These are phyloP conservation scores for Solanum chacoense DNA, from an alignment of 305 asterid genomes.

Conservation along the genomic window DNA sequence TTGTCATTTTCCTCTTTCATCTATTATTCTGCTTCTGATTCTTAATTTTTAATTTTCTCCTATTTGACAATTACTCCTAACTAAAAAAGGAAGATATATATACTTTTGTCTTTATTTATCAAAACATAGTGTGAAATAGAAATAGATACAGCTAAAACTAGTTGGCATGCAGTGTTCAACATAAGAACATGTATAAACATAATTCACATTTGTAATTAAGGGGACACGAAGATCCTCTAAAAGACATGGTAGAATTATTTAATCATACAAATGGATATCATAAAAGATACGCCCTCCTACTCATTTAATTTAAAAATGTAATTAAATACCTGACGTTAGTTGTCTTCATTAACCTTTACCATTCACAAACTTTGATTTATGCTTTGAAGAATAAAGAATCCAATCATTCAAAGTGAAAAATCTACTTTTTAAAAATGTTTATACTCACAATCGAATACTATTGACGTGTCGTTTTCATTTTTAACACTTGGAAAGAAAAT, in stretches of 20 bases:
- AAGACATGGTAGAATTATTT: neutral
- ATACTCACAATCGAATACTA: neutral
- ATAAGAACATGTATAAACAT: neutral
- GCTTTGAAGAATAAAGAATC: neutral
- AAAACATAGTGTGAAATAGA: neutral
- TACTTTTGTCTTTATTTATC: neutral
- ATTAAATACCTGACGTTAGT: neutral
- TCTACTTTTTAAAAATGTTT: neutral
- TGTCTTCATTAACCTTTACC: neutral
- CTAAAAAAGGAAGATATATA: neutral
- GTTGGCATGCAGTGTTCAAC: neutral
- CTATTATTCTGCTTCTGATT: neutral
- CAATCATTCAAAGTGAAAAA: neutral
- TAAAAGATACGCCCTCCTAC: neutral
- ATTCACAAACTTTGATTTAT: neutral
- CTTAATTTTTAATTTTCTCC: neutral
- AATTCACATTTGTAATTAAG: neutral
- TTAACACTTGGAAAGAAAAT: neutral
- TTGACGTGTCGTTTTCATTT: neutral
- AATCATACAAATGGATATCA: neutral
- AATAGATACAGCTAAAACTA: neutral
- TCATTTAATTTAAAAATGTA: neutral
- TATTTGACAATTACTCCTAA: neutral
- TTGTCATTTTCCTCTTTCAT: neutral
- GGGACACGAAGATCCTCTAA: neutral